Evolutionary conservation across 2,329 filamentous ascomycete genomes (phyloP).

Genomic region (Hyphodiscus sp.): DNA sequence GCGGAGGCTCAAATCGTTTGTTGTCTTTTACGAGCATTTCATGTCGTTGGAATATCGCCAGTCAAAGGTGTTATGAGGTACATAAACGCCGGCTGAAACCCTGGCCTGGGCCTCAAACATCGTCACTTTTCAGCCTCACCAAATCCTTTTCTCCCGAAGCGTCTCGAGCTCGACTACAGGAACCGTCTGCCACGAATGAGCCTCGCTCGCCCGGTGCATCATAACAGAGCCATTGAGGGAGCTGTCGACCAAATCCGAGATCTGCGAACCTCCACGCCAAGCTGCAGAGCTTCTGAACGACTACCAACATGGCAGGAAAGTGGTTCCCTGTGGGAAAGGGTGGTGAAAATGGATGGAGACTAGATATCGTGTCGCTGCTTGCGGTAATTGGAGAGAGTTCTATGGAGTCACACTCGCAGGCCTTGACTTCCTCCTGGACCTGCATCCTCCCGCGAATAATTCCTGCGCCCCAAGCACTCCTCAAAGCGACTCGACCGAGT

Average conservation of each 20-base stretch:
- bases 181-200: background rate
- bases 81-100: background rate
- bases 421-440: constrained; percentile 50
- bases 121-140: background rate
- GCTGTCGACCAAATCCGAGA: background rate
- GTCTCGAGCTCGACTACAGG: background rate
- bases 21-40: background rate
- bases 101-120: background rate
- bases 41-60: background rate
- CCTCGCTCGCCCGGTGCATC: background rate
- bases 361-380: constrained; percentile 57
- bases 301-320: constrained; percentile 9
- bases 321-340: constrained; percentile 40
- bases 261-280: background rate
- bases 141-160: background rate
- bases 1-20: background rate
- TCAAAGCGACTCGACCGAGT: constrained; percentile 47
- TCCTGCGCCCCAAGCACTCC: constrained; percentile 55
- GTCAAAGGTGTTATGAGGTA: background rate
- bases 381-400: constrained; percentile 56
- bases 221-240: background rate
- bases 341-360: constrained; percentile 40
- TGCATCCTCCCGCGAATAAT: constrained; percentile 54
- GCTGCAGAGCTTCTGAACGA: background rate
- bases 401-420: constrained; percentile 51